These are phyloP conservation scores for Leishmania tropica DNA, from an alignment of 208 protist species.

Conservation along the genomic window DNA sequence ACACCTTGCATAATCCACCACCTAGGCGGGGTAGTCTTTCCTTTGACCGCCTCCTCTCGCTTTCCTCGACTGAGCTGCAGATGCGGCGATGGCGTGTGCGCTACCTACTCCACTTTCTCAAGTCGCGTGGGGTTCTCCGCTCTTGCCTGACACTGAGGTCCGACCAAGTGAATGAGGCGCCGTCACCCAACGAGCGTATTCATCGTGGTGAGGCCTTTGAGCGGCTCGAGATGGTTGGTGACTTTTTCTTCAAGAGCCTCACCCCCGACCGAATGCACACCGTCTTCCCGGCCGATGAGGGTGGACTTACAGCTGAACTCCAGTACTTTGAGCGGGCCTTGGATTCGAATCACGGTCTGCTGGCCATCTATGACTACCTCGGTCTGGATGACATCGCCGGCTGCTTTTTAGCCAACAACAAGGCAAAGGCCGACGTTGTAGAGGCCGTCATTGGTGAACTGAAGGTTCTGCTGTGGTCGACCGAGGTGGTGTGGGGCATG, in stretches of 20 bases:
- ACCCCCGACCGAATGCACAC: slow-evolving; percentile 58
- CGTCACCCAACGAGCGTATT: background rate
- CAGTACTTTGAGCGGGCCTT: slow-evolving; percentile 58
- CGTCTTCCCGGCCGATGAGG: slow-evolving; percentile 64
- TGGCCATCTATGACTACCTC: slow-evolving; percentile 85
- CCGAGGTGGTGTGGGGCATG: slow-evolving; percentile 34
- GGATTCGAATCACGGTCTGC: slow-evolving; percentile 77
- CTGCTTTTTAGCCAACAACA: slow-evolving; percentile 60
- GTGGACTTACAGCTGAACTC: slow-evolving; percentile 37
- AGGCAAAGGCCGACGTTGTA: slow-evolving; percentile 85
- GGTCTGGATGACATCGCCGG: slow-evolving; percentile 63
- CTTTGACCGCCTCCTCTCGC: slow-evolving; percentile 33
- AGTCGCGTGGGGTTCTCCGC: slow-evolving; percentile 26
- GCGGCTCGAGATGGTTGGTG: slow-evolving; percentile 84
- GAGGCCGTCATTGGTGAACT: slow-evolving; percentile 87
- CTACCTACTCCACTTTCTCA: slow-evolving; percentile 42
- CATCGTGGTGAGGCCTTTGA: slow-evolving; percentile 59
- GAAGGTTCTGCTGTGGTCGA: slow-evolving; percentile 72
- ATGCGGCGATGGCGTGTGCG: slow-evolving; percentile 39
- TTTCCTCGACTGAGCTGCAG: slow-evolving; percentile 17
- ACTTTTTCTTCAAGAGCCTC: slow-evolving; percentile 73
- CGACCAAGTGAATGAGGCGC: background rate
- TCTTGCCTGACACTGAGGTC: background rate
- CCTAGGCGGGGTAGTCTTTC: slow-evolving; percentile 3
- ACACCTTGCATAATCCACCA: slow-evolving; percentile 23